phyloP scores from a whole-genome alignment of 1,139 yeast genomes.

The Protomyces macrosporus region DNA sequence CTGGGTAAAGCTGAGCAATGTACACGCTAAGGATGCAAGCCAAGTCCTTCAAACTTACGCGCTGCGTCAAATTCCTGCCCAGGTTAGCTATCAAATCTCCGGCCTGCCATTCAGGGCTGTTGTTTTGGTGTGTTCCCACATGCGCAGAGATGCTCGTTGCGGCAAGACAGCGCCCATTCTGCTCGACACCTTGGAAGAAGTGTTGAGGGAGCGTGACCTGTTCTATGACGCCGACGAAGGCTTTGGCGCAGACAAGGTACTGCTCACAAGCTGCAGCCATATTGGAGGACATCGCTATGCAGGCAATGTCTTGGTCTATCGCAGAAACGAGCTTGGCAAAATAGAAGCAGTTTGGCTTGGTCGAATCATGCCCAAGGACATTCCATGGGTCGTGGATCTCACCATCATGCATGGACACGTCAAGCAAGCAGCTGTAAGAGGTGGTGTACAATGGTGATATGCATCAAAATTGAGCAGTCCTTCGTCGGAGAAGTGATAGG shows the following conservation, averaged over 20 bases:
- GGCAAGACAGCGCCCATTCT: constrained; percentile 22
- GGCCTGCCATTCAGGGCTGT: constrained; percentile 6
- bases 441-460: constrained; percentile 20
- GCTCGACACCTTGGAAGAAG: constrained; percentile 14
- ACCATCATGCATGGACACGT: constrained; percentile 11
- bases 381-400: constrained; percentile 8
- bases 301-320: constrained; percentile 23
- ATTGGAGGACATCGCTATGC: constrained; percentile 17
- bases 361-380: constrained; percentile 21
- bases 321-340: not conserved
- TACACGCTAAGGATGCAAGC: not conserved
- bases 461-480: not conserved
- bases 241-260: not conserved
- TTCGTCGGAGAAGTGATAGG: too few species aligned
- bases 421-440: constrained; percentile 2
- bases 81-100: not conserved
- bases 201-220: constrained; percentile 8
- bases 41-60: not conserved
- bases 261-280: constrained; percentile 9
- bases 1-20: constrained; percentile 1
- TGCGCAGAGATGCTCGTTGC: constrained; percentile 20
- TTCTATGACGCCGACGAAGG: constrained; percentile 14
- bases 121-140: constrained; percentile 7
- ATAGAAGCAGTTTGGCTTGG: constrained; percentile 24
- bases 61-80: not conserved